Base-by-base conservation (phyloP, 1,284 basidiomycete genomes). In the Heterobasidion occidentale region DNA sequence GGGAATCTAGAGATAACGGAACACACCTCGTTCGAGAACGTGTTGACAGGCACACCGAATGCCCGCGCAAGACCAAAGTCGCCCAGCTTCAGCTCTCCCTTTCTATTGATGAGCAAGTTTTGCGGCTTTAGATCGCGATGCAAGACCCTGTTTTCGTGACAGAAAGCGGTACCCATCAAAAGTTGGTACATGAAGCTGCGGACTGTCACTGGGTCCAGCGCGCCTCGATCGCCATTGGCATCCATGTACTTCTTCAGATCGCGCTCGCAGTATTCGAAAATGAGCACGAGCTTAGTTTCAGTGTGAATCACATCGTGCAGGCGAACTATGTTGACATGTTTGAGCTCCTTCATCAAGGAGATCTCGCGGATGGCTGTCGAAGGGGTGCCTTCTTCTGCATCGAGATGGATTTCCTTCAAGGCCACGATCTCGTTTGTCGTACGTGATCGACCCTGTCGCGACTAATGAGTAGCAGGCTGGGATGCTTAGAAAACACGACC, bases 201-300 rank as follows among this genome's bases (percentile, higher is more conserved):
- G 61, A 98, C 94, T n/a, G 92, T 94, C 58, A 82, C 80, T 1
- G 94, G 91, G 57, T 96, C 93, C 47, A 99, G 83, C 9, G 97
- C 95, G 57, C 96, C 94, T 58, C 93, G 87, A 62, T 98, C 93
- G 53, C 97, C 97, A 64, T 98, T 90, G 38, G 93, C 88, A 72
- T 99, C 97, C 97, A 99, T 99, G 74, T 98, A 99, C 70, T 95
- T 94, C 74, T 99, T 99, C 56, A 99, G 79, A 73, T 99, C 97
- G 71, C 95, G 90, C 68, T 99, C 97, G 74, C 97, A 97, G 70
- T 88, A 99, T 72, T 99, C 97, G 70, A 99, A 98, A 59, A 99
- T 97, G 60, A 99, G 92, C 65, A 98, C 92, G 48, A 99, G 88
- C 67, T 99, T 99, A 35, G 94, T 90, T 73, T 99, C 94, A 19